phyloP scores from a whole-genome alignment of 2,329 filamentous ascomycete species.

The Aspergillus costaricaensis region DNA sequence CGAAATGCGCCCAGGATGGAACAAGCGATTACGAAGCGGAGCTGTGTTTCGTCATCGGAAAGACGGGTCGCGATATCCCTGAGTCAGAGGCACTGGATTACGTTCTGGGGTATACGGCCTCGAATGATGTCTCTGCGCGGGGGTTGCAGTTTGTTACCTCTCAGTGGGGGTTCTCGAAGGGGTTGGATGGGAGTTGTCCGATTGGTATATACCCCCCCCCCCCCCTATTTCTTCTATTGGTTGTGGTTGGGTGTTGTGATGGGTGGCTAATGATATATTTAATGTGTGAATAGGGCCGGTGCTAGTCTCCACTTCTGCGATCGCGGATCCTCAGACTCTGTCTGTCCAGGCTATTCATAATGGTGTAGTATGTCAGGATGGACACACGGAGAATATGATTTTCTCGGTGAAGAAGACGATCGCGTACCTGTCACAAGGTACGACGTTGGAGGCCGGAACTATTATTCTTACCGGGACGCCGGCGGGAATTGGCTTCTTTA shows the following conservation, averaged over 20 bases:
- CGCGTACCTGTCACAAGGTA: conserved; percentile 41
- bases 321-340: conserved; percentile 39
- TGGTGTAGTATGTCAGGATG: conserved; percentile 37
- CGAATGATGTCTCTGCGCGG: conserved; percentile 45
- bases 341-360: conserved; percentile 39
- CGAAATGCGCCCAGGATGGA: conserved; percentile 34
- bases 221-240: too few species aligned
- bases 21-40: conserved; percentile 38
- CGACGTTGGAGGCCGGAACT: conserved; percentile 41
- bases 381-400: conserved; percentile 37
- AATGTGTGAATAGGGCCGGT: conserved; percentile 34
- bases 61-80: conserved; percentile 42
- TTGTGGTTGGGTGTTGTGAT: too few species aligned
- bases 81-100: conserved; percentile 42
- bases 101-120: conserved; percentile 44
- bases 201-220: neutral
- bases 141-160: conserved; percentile 35
- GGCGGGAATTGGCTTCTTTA: conserved; percentile 47
- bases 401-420: conserved; percentile 42
- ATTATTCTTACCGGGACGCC: conserved; percentile 47
- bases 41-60: conserved; percentile 41
- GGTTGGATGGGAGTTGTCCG: conserved; percentile 39
- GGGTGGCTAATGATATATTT: neutral
- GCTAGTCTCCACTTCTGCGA: conserved; percentile 33
- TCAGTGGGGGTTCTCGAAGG: conserved; percentile 44